These are phyloP conservation scores for Pythium graminicola DNA, from an alignment of 352 stramenopile genomes.

Conservation along the genomic window DNA sequence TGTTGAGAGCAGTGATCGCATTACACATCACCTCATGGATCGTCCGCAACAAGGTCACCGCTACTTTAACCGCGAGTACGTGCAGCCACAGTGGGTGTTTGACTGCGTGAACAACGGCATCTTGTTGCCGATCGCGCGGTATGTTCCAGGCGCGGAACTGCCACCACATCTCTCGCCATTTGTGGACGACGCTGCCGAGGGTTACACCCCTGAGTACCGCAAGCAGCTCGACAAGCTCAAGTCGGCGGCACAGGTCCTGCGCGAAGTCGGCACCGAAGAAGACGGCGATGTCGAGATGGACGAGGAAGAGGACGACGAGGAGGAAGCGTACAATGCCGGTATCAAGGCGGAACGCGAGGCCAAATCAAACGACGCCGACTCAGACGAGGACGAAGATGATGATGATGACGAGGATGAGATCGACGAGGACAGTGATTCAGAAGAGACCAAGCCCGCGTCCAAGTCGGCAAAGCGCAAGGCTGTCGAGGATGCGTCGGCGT, in stretches of 20 bases:
- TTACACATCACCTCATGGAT: constrained; percentile 98
- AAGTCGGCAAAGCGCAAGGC: constrained; percentile 46
- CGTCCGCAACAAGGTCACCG: constrained; percentile 86
- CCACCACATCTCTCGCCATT: constrained; percentile 93
- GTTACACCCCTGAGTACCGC: constrained; percentile 96
- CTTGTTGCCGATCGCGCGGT: constrained; percentile 89
- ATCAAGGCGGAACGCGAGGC: constrained; percentile 73
- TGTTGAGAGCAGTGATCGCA: constrained; percentile 80
- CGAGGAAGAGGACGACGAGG: constrained; percentile 43
- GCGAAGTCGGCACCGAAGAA: constrained; percentile 43
- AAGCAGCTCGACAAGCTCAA: constrained; percentile 85
- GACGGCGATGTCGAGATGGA: constrained; percentile 30
- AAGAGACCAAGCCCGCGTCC: constrained; percentile 30
- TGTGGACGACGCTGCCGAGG: constrained; percentile 95
- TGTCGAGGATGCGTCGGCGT: background rate
- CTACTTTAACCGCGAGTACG: constrained; percentile 93
- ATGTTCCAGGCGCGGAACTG: constrained; percentile 89
- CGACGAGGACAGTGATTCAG: constrained; percentile 39
- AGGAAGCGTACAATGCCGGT: constrained; percentile 73
- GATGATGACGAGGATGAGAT: constrained; percentile 31
- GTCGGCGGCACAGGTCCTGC: constrained; percentile 67
- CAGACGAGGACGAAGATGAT: constrained; percentile 33
- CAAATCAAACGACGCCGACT: constrained; percentile 28
- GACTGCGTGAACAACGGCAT: constrained; percentile 97
- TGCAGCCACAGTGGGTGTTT: constrained; percentile 99